A percentile compares a stretch with the other conserved stretches of the same genome.
phyloP scores from a whole-genome alignment of 2,329 filamentous ascomycete species.

The Hortaea sp. region DNA sequence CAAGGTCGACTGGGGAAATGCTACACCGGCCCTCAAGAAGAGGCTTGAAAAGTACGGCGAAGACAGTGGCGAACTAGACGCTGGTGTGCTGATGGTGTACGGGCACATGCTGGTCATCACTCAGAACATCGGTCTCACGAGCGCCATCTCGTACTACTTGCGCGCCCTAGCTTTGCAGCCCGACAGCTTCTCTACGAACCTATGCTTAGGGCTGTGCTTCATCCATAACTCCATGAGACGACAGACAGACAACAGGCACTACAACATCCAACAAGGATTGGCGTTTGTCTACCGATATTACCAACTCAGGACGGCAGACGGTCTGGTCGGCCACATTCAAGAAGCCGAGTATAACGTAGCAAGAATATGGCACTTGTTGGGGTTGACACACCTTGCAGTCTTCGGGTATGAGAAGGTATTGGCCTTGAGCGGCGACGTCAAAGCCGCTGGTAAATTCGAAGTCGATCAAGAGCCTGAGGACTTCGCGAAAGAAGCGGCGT shows the following conservation, averaged over 20 bases:
- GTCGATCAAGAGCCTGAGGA: slow-evolving; percentile 37
- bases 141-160: slow-evolving; percentile 77
- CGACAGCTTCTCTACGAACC: slow-evolving; percentile 64
- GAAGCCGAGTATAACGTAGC: slow-evolving; percentile 78
- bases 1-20: slow-evolving; percentile 31
- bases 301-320: slow-evolving; percentile 39
- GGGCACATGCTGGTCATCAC: slow-evolving; percentile 76
- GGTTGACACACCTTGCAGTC: slow-evolving; percentile 61
- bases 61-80: slow-evolving; percentile 49
- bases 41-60: slow-evolving; percentile 16
- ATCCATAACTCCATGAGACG: slow-evolving; percentile 83
- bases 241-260: slow-evolving; percentile 82
- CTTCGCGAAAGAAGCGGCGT: slow-evolving; percentile 61
- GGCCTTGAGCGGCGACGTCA: slow-evolving; percentile 38
- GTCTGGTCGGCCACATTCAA: slow-evolving; percentile 43
- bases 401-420: slow-evolving; percentile 58
- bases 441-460: slow-evolving; percentile 20
- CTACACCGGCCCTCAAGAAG: slow-evolving; percentile 28
- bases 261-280: slow-evolving; percentile 74
- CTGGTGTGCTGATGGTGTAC: slow-evolving; percentile 76
- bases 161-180: slow-evolving; percentile 57
- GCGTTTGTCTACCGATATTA: slow-evolving; percentile 71
- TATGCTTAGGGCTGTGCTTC: slow-evolving; percentile 75
- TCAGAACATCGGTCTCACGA: slow-evolving; percentile 68
- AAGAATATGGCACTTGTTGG: slow-evolving; percentile 64